Evolutionary conservation across 306 rosid genomes (phyloP), one percentile per base, ranked within the genome.

Genomic region (Lithocarpus polystachyus): DNA sequence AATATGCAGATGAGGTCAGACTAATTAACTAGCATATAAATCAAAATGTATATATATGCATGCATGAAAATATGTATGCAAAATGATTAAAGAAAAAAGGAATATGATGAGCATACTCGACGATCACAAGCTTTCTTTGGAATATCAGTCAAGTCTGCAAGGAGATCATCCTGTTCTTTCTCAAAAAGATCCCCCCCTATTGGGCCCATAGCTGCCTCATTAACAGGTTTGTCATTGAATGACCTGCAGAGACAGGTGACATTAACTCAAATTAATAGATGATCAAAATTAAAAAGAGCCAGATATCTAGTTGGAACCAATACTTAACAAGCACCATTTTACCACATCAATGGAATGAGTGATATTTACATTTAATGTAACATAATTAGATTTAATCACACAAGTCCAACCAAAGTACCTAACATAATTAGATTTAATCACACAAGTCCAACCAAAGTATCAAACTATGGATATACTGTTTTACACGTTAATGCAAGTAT

Each of bases 111-210:
- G 60, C 86, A 51, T 89, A 94, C 97, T 84, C 90, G 85, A 23
- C 94, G 98, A 80, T 95, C 99, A 3, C 97, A 91, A 12, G 99
- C 90, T 81, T 95, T 95, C 87, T 90, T 93, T 26, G 98, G 98
- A 76, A 93, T 88, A 79, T 95, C 96, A 71, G 84, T 83, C 87
- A 95, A 84, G 80, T 95, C 97, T 18, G 96, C 77, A 14, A 95
- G 86, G 52, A 95, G 88, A 75, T 93, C 84, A 37, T 89, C 92
- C 31, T 95, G 99, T 77, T 95, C 99, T 83, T 88, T 95, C 83
- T 90, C 89, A 24, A 93, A 95, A 71, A 95, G 99, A 31, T 87
- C 92, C 19, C n/a, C 75, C 28, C 93, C 97, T 52, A 95, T 73
- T 18, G 94, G 88, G 48, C 94, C 94, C n/a, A 51, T 77, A 13